phyloP scores from a whole-genome alignment of 1,284 basidiomycete genomes.

The Takashimella koratensis region DNA sequence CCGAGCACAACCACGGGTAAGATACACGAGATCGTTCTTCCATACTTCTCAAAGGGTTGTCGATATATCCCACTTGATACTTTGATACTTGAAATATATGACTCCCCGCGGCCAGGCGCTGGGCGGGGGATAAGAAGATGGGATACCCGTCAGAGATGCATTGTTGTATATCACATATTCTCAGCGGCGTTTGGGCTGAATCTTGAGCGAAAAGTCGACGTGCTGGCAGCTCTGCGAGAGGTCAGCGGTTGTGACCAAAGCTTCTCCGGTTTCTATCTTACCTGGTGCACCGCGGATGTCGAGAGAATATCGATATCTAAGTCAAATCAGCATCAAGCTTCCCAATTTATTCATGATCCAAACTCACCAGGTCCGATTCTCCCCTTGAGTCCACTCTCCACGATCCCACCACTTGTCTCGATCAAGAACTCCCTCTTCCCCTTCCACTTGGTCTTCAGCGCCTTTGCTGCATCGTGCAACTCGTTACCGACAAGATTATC shows the following conservation, averaged over 20 bases:
- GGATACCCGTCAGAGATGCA: too few species aligned
- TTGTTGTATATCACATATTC: not conserved
- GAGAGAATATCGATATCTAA: slow-evolving; percentile 89
- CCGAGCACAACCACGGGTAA: too few species aligned
- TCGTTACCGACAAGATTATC: slow-evolving; percentile 85
- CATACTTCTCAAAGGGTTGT: too few species aligned
- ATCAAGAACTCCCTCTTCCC: slow-evolving; percentile 74
- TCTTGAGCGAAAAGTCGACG: slow-evolving; percentile 91
- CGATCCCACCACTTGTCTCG: slow-evolving; percentile 90
- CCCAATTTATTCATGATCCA: not conserved
- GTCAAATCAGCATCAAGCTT: not conserved
- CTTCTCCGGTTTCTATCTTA: slow-evolving; percentile 6
- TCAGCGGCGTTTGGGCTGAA: slow-evolving; percentile 56
- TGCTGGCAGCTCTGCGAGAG: slow-evolving; percentile 82
- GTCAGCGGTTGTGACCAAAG: not conserved
- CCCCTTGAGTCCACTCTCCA: slow-evolving; percentile 61
- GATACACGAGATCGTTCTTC: too few species aligned
- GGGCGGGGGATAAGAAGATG: slow-evolving; percentile 1
- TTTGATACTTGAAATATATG: too few species aligned
- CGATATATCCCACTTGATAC: too few species aligned
- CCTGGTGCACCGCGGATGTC: slow-evolving; percentile 81
- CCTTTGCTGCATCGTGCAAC: slow-evolving; percentile 63
- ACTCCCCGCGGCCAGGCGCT: too few species aligned
- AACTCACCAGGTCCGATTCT: slow-evolving; percentile 35
- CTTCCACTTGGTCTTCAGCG: slow-evolving; percentile 59